A percentile compares a stretch with the other conserved stretches of the same genome.
These are phyloP conservation scores for Clavispora asparagi DNA, from an alignment of 805 yeast genomes.

Conservation along the genomic window DNA sequence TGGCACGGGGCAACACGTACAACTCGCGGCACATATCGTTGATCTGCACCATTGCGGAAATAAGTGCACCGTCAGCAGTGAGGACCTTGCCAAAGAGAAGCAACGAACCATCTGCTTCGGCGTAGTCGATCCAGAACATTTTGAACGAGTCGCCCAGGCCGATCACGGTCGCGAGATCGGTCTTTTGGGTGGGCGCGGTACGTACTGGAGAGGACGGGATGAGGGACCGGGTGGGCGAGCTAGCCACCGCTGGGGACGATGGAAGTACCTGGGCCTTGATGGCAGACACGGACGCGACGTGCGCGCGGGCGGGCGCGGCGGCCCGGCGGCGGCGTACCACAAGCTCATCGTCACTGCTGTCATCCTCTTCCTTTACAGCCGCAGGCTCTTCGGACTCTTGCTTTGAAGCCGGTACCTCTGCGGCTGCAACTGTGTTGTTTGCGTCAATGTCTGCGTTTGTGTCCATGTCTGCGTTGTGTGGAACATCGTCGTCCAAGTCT, in stretches of 20 bases:
- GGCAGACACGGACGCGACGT: slow-evolving; percentile 37
- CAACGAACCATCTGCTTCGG: slow-evolving; percentile 67
- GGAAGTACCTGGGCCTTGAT: slow-evolving; percentile 25
- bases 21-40: slow-evolving; percentile 66
- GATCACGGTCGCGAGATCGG: slow-evolving; percentile 1
- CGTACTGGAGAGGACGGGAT: slow-evolving; percentile 13
- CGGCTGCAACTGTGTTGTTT: too few relatives aligned
- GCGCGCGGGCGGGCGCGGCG: slow-evolving; percentile 37
- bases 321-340: slow-evolving; percentile 49
- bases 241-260: slow-evolving; percentile 17
- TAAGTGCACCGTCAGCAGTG: slow-evolving; percentile 51
- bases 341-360: slow-evolving; percentile 56
- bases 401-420: not conserved
- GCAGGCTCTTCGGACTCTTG: not conserved
- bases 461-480: too few relatives aligned
- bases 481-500: too few relatives aligned
- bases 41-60: slow-evolving; percentile 74
- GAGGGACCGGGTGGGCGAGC: slow-evolving; percentile 4
- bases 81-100: slow-evolving; percentile 77
- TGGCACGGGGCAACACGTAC: slow-evolving; percentile 67
- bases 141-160: slow-evolving; percentile 41
- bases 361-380: slow-evolving; percentile 24
- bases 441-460: too few relatives aligned
- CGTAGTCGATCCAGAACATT: slow-evolving; percentile 88
- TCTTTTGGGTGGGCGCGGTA: not conserved